Evolutionary conservation across 164 flowering plant genomes (phyloP), one percentile per base, ranked within the genome.

Genomic region (Macadamia integrifolia): DNA sequence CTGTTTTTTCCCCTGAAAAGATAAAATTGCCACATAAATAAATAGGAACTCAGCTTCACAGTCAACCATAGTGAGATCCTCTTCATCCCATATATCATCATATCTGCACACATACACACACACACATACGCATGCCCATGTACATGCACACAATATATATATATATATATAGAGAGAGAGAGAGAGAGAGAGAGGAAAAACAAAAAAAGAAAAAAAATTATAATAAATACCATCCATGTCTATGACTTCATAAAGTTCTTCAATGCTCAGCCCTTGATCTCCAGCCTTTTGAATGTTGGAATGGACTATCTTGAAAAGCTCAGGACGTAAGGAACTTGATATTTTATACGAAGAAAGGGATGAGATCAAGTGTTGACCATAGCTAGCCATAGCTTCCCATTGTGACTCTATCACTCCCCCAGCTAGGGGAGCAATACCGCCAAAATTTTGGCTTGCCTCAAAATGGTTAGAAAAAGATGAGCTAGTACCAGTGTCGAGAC

Each of bases 221-320:
- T 2, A 48, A 40, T 49, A 62, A 68, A 64, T 71, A 89, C 93
- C 93, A 18, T 78, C 74, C 61, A 76, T 67, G 56, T 71, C 77
- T 30, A 65, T 9, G 42, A 82, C 43, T 66, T 73, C 56, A 15
- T 79, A 80, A 67, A 89, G 58, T 65, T 85, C 87, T 76, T 78
- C 74, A 69, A 89, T 75, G 83, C 80, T 73, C 79, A 95, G 72
- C 52, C 98, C 98, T 74, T 90, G 95, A 70, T 92, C 98, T 69
- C 98, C 98, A 77, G 96, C 86, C 79, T 79, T 83, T 72, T 82
- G 84, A 77, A 92, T 83, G 56, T 81, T 84, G 52, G 74, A 29
- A 71, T 71, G 77, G 66, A 82, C 77, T 60, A 76, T 69, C 77
- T 68, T 77, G 68, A 92, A 85, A 42, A 84, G 69, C 58, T 84